phyloP scores from a whole-genome alignment of 2,329 filamentous ascomycete species.

The Harringtonia lauricola region DNA sequence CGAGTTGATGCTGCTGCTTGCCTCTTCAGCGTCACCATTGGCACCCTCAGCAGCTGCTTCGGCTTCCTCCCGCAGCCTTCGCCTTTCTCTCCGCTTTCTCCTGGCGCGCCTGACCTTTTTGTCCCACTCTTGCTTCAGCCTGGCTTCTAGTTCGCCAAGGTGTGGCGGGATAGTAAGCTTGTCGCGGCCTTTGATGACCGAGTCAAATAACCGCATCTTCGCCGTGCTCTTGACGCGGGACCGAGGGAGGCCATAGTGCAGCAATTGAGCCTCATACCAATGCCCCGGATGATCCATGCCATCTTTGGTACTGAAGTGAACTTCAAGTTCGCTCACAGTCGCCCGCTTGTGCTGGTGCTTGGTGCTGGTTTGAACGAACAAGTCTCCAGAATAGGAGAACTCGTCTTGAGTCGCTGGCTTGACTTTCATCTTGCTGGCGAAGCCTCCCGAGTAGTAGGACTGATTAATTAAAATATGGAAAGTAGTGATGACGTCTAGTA shows the following conservation, averaged over 20 bases:
- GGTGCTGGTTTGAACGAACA: constrained; percentile 31
- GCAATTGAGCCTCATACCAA: constrained; percentile 51
- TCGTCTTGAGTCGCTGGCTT: constrained; percentile 21
- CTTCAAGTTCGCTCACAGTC: constrained; percentile 28
- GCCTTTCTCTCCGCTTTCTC: background rate
- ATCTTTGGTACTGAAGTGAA: constrained; percentile 29
- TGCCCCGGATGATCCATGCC: constrained; percentile 41
- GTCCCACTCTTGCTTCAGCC: constrained; percentile 45
- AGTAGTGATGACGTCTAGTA: too few relatives aligned
- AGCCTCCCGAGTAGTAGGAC: too few relatives aligned
- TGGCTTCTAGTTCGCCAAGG: constrained; percentile 36
- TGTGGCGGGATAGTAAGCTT: constrained; percentile 35
- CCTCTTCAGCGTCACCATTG: background rate
- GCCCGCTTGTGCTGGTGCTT: constrained; percentile 34
- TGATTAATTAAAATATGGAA: background rate
- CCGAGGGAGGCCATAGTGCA: constrained; percentile 47
- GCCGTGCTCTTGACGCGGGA: constrained; percentile 48
- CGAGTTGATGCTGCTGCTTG: background rate
- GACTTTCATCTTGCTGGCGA: constrained; percentile 6
- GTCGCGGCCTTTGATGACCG: constrained; percentile 29
- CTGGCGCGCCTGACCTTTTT: background rate
- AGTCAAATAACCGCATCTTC: constrained; percentile 45
- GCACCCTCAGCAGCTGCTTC: background rate
- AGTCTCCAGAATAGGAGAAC: constrained; percentile 30
- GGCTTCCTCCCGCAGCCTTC: background rate